These are phyloP conservation scores for Eugenia klotzschiana DNA, from an alignment of 441 rosid genomes.

Conservation along the genomic window DNA sequence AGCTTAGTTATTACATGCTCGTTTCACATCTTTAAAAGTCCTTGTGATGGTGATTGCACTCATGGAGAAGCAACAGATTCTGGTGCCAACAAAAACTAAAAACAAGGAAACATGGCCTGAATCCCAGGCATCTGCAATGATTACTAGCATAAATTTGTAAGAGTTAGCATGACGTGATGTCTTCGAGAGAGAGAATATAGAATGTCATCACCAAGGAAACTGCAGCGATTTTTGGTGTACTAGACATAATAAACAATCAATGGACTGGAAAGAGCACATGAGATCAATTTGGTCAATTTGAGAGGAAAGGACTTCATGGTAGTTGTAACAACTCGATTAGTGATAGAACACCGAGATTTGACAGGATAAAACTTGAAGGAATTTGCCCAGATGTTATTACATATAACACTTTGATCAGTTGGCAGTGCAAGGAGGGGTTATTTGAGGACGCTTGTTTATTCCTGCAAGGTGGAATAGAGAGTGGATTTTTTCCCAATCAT, in stretches of 20 bases:
- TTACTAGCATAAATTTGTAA: not conserved
- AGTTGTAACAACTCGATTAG: not conserved
- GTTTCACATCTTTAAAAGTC: not conserved
- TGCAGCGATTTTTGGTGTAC: not conserved
- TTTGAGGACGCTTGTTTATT: slow-evolving; percentile 49
- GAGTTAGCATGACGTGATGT: not conserved
- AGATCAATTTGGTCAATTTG: not conserved
- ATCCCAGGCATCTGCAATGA: not conserved
- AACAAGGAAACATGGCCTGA: not conserved
- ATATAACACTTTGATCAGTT: slow-evolving; percentile 62
- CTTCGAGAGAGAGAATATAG: not conserved
- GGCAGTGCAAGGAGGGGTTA: slow-evolving; percentile 52
- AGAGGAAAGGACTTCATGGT: not conserved
- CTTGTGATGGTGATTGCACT: not conserved
- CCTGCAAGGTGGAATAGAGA: slow-evolving; percentile 33
- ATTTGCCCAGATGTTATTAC: slow-evolving; percentile 61
- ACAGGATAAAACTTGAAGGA: slow-evolving; percentile 51
- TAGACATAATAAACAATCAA: not conserved
- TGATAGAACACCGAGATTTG: slow-evolving; percentile 10
- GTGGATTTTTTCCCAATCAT: slow-evolving; percentile 44
- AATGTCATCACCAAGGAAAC: not conserved
- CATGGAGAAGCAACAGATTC: not conserved
- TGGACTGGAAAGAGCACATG: not conserved
- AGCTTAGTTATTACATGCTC: not conserved
- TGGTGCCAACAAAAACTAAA: not conserved